Conservation (phyloP, 768 basidiomycete genomes). For the Rhodosporidiobolus sp. region DNA sequence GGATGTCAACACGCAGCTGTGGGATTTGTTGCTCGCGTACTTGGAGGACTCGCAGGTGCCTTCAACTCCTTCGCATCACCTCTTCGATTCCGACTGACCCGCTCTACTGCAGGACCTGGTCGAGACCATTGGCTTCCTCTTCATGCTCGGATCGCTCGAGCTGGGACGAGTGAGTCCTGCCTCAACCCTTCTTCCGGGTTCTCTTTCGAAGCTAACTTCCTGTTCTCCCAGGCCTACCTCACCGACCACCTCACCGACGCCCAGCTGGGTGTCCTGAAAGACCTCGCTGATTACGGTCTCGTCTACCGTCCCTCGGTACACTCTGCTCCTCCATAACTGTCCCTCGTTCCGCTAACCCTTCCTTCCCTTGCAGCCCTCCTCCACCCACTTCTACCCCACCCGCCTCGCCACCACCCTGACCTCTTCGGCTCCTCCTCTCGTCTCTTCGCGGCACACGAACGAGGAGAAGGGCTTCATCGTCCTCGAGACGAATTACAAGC, state of each 20-base stretch:
- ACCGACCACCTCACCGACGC: constrained; percentile 73
- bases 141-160: constrained; percentile 96
- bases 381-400: constrained; percentile 85
- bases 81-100: constrained; percentile 45
- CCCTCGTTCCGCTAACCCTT: constrained; percentile 19
- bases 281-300: constrained; percentile 90
- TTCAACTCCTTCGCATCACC: neutral
- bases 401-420: constrained; percentile 91
- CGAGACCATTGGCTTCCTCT: constrained; percentile 86
- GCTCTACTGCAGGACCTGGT: constrained; percentile 71
- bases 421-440: constrained; percentile 70
- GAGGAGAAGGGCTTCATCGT: constrained; percentile 76
- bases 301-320: constrained; percentile 70
- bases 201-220: constrained; percentile 28
- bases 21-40: constrained; percentile 90
- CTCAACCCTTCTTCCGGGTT: constrained; percentile 13
- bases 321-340: neutral
- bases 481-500: constrained; percentile 94
- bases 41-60: constrained; percentile 76
- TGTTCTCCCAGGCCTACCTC: constrained; percentile 70
- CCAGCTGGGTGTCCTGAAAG: constrained; percentile 81
- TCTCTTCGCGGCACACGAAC: constrained; percentile 51
- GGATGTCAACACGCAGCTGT: constrained; percentile 88
- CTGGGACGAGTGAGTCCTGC: constrained; percentile 67
- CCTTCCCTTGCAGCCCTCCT: constrained; percentile 56